Percentiles rank a stretch among this genome's conserved stretches.
phyloP scores from a whole-genome alignment of 1,284 basidiomycete genomes.

The Ceratobasidium sp. region DNA sequence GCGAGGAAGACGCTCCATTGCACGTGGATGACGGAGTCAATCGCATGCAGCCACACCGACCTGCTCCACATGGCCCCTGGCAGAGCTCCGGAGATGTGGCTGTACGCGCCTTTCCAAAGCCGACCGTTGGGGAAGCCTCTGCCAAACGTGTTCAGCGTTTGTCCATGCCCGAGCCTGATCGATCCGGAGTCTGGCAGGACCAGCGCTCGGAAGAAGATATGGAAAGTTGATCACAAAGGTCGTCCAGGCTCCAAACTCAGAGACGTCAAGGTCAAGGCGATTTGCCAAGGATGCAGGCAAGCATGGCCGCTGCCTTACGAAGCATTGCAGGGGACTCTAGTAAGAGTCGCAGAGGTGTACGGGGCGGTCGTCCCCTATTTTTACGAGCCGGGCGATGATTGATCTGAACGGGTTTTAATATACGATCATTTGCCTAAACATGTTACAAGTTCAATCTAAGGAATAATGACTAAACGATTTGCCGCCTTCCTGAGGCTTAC shows the following conservation, averaged over 20 bases:
- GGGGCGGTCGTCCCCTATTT: slow-evolving; percentile 20
- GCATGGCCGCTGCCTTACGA: slow-evolving; percentile 5
- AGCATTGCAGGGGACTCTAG: neutral
- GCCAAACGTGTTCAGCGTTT: slow-evolving; percentile 21
- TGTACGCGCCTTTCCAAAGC: slow-evolving; percentile 36
- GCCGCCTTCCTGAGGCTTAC: no score
- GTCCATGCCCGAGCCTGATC: neutral
- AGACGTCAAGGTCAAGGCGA: neutral
- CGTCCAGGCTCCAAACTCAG: neutral
- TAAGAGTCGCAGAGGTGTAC: neutral
- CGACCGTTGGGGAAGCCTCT: slow-evolving; percentile 26
- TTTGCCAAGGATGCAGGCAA: slow-evolving; percentile 2
- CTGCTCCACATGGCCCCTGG: neutral
- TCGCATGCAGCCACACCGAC: slow-evolving; percentile 16
- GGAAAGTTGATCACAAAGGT: slow-evolving; percentile 5
- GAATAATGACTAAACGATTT: no score
- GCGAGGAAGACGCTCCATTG: neutral
- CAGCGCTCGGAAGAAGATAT: neutral
- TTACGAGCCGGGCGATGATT: no score
- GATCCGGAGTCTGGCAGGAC: neutral
- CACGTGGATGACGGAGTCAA: slow-evolving; percentile 16
- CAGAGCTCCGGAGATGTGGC: neutral
- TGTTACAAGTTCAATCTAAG: no score
- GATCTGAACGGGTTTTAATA: no score
- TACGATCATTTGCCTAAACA: no score